A percentile compares a stretch with the other conserved stretches of the same genome.
Evolutionary conservation across 2,329 filamentous ascomycete genomes (phyloP).

Genomic region (Polytolypa hystricis): DNA sequence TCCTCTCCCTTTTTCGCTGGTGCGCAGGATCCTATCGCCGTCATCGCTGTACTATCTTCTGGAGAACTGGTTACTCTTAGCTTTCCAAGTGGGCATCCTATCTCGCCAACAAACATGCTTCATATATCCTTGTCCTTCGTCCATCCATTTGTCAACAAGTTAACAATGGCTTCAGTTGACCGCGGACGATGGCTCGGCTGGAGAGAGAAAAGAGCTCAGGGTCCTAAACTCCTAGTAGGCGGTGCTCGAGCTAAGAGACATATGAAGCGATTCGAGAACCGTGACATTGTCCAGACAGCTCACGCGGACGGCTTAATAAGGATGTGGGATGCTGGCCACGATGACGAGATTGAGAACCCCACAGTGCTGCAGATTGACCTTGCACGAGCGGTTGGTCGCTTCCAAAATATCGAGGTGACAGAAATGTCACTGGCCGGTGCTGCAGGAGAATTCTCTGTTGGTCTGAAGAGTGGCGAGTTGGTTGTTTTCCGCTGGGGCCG

Average conservation of each 20-base stretch:
- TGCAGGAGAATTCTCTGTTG: conserved; percentile 76
- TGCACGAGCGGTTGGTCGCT: conserved; percentile 68
- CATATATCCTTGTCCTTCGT: conserved; percentile 80
- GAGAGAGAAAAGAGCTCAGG: conserved; percentile 70
- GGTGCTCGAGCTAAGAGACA: conserved; percentile 62
- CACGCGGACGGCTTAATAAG: conserved; percentile 88
- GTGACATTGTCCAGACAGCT: conserved; percentile 74
- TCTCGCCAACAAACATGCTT: conserved; percentile 84
- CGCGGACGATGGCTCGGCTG: conserved; percentile 80
- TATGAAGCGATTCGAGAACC: conserved; percentile 65
- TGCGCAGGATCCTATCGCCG: conserved; percentile 79
- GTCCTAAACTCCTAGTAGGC: conserved; percentile 66
- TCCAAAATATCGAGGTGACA: conserved; percentile 63
- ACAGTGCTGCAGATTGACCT: conserved; percentile 75
- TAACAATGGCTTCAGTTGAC: conserved; percentile 62
- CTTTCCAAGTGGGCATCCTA: conserved; percentile 84
- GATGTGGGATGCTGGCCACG: conserved; percentile 85
- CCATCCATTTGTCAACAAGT: conserved; percentile 72
- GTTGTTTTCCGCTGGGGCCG: conserved; percentile 79
- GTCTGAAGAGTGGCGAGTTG: conserved; percentile 71
- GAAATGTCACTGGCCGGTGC: conserved; percentile 68
- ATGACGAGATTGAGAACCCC: conserved; percentile 85
- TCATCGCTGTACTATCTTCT: conserved; percentile 68
- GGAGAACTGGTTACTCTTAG: conserved; percentile 83
- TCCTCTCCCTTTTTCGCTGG: conserved; percentile 75